These are phyloP conservation scores for Oryza punctata DNA, from an alignment of 176 grass and related monocot genomes.

Conservation along the genomic window DNA sequence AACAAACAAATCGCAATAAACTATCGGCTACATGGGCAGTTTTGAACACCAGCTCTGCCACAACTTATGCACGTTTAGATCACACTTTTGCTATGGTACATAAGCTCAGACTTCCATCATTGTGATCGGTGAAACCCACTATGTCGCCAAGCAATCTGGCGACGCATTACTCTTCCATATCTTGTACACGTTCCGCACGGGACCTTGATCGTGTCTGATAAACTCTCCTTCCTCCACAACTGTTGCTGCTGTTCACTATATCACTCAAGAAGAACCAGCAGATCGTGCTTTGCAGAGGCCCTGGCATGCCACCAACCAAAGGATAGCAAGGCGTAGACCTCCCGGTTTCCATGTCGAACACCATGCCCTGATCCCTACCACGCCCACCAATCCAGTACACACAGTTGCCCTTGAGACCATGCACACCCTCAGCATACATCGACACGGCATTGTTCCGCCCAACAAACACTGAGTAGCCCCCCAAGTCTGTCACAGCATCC, in stretches of 20 bases:
- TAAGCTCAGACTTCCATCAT: conserved; percentile 22
- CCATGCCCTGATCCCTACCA: conserved; percentile 61
- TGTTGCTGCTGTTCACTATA: conserved; percentile 37
- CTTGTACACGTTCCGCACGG: conserved; percentile 40
- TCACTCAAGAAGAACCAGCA: conserved; percentile 61
- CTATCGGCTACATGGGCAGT: conserved; percentile 22
- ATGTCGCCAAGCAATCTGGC: conserved; percentile 30
- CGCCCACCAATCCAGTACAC: conserved; percentile 62
- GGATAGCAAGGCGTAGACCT: conserved; percentile 46
- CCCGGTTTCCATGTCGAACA: conserved; percentile 56
- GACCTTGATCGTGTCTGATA: conserved; percentile 51
- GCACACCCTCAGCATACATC: conserved; percentile 42
- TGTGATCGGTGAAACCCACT: conserved; percentile 6
- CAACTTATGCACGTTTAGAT: conserved; percentile 3
- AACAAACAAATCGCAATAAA: conserved; percentile 27
- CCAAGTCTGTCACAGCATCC: conserved; percentile 42
- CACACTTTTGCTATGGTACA: background rate
- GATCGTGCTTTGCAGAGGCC: conserved; percentile 41
- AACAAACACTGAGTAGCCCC: conserved; percentile 43
- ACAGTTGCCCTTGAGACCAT: conserved; percentile 37
- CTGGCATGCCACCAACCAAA: background rate
- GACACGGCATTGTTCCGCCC: conserved; percentile 53
- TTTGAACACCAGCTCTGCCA: conserved; percentile 23
- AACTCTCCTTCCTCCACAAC: conserved; percentile 43
- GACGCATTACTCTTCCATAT: conserved; percentile 40